Evolutionary conservation across 140 eudicot species (phyloP).

Genomic region (Flaveria floridana): DNA sequence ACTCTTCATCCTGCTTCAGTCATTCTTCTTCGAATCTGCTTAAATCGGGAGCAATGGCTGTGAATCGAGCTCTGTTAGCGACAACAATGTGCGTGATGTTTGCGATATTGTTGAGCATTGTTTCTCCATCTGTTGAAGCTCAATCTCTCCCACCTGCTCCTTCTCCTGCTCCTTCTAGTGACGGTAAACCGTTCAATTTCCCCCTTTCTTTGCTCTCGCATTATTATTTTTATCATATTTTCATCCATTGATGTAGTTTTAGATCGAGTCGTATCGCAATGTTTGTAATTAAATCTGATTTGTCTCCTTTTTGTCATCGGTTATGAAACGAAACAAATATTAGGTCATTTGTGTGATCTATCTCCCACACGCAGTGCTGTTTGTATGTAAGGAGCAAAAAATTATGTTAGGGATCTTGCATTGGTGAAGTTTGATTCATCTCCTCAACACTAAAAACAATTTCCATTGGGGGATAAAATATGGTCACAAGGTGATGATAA

Average conservation of each 20-base stretch:
- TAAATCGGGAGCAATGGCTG: constrained; percentile 12
- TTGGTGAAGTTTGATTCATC: background rate
- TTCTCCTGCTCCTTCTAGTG: constrained; percentile 44
- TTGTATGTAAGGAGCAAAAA: background rate
- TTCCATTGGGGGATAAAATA: background rate
- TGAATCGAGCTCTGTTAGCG: constrained; percentile 20
- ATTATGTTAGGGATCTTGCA: background rate
- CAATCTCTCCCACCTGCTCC: constrained; percentile 51
- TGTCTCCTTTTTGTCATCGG: background rate
- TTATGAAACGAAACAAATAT: background rate
- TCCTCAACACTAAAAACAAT: background rate
- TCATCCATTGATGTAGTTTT: constrained; percentile 1
- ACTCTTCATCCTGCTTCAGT: background rate
- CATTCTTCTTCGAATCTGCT: background rate
- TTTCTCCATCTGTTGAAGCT: constrained; percentile 37
- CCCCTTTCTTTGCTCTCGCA: background rate
- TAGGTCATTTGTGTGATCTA: background rate
- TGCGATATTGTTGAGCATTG: constrained; percentile 31
- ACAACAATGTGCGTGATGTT: constrained; percentile 29
- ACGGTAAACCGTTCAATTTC: constrained; percentile 38
- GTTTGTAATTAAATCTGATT: constrained; percentile 17
- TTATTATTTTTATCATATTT: background rate
- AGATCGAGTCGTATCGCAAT: background rate
- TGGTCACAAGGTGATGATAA: background rate
- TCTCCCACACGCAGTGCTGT: background rate